Base-by-base conservation (phyloP, 768 basidiomycete genomes). In the Kwoniella europaea region DNA sequence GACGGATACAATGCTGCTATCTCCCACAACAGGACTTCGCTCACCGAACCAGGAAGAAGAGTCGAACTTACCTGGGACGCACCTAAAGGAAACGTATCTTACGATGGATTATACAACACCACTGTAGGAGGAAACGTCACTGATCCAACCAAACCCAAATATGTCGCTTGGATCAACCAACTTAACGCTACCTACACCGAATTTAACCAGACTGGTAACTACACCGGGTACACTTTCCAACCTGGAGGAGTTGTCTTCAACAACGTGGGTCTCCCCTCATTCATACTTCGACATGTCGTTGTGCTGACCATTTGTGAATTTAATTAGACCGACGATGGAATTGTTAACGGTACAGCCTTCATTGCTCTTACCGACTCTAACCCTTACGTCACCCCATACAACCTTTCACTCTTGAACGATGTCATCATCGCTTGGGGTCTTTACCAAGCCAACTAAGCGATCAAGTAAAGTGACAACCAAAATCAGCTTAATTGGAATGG, bases 151-250 rank as follows among this genome's bases (percentile, higher is more conserved):
- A 18, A 50, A 3, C 63, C 74, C n/a, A 71, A 87, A 86, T 89
- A 84, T 69, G 87, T 86, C 7, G 87, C 87, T 2, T 90, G 88
- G 87, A 86, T 89, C 65, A 86, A 85, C 22, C 88, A 90, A 79
- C 82, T 89, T 63, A 90, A 89, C 84, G 86, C 85, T 12, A 89
- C 89, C 5, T 89, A 86, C 83, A 87, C 87, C 4, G 85, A 86
- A 0, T 83, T 90, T 42, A 77, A 86, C 65, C 83, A 84, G 66
- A 85, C 85, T 20, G 85, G 85, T n/a, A 74, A 76, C 70, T 68
- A 68, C 72, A 82, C 84, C n/a, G 89, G 85, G 1, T 82, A 77
- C 15, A 88, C 88, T 10, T 76, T 79, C 42, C 88, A 89, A 73
- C 89, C 88, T 3, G 85, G 83, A 46, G 87, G 84, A 6, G 73